These are phyloP conservation scores for Lunasporangiospora selenospora DNA, from an alignment of 192 early-diverging fungal species.

Conservation along the genomic window DNA sequence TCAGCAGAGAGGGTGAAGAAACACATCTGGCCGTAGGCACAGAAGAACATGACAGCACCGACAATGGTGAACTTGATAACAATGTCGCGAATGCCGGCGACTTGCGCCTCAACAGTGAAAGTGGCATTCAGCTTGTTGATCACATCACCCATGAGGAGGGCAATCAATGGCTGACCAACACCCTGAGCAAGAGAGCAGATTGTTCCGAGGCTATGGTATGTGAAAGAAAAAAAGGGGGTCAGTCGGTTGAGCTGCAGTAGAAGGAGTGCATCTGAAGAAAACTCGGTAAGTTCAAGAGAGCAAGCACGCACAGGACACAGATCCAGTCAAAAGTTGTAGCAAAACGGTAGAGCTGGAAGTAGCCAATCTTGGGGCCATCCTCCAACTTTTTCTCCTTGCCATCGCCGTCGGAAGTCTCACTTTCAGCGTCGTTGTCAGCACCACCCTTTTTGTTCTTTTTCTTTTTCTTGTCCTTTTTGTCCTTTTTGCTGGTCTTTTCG, in stretches of 20 bases:
- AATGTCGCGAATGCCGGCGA: constrained; percentile 52
- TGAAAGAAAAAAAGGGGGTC: constrained; percentile 55
- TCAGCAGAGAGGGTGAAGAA: constrained; percentile 53
- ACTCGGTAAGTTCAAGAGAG: not conserved
- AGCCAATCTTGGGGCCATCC: constrained; percentile 57
- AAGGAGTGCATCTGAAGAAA: constrained; percentile 6
- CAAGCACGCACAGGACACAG: constrained; percentile 50
- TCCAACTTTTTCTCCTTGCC: constrained; percentile 44
- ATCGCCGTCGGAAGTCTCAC: no score
- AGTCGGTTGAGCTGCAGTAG: constrained; percentile 38
- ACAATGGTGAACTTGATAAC: constrained; percentile 43
- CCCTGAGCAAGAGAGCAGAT: constrained; percentile 26
- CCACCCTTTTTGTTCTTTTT: constrained; percentile 19
- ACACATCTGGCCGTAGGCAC: constrained; percentile 48
- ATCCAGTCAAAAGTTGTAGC: constrained; percentile 62
- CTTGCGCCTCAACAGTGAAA: constrained; percentile 53
- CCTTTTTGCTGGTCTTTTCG: not conserved
- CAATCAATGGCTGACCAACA: constrained; percentile 35
- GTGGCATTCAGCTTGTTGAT: constrained; percentile 54
- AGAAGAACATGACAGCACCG: constrained; percentile 28
- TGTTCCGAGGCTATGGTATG: constrained; percentile 23
- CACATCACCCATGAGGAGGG: constrained; percentile 56
- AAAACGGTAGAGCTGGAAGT: constrained; percentile 74
- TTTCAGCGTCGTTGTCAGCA: constrained; percentile 1
- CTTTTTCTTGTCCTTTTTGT: constrained; percentile 7